Conservation (phyloP, 352 stramenopile genomes). For the Globisporangium acanthophoron region DNA sequence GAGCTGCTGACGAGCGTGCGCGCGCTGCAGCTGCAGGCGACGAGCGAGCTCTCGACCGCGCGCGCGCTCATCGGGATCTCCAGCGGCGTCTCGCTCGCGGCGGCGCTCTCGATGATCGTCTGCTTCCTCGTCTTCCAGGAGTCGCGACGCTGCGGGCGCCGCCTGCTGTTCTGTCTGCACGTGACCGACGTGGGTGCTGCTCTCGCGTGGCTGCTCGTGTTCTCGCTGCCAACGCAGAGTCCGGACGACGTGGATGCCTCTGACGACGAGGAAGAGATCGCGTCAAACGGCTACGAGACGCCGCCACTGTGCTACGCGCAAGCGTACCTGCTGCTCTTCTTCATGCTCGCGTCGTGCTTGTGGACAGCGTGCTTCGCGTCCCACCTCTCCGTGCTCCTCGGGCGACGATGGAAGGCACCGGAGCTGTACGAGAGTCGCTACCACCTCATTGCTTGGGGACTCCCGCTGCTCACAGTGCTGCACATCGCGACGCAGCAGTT, state of each 20-base stretch:
- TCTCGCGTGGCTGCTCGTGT: slow-evolving; percentile 47
- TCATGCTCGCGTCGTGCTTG: slow-evolving; percentile 54
- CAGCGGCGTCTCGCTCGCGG: slow-evolving; percentile 31
- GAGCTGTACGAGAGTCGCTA: slow-evolving; percentile 70
- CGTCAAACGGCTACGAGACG: background rate
- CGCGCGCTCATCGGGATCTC: slow-evolving; percentile 35
- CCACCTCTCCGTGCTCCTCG: slow-evolving; percentile 67
- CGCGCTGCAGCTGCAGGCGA: slow-evolving; percentile 3
- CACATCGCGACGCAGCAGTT: slow-evolving; percentile 42
- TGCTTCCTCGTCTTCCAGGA: slow-evolving; percentile 61
- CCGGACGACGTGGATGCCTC: background rate
- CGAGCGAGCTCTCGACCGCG: slow-evolving; percentile 32
- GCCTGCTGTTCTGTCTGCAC: slow-evolving; percentile 63
- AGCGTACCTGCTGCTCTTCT: slow-evolving; percentile 66
- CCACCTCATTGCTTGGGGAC: slow-evolving; percentile 60
- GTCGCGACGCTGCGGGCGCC: slow-evolving; percentile 52
- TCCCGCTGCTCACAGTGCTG: slow-evolving; percentile 35
- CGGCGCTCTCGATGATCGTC: slow-evolving; percentile 43
- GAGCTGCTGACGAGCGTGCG: slow-evolving; percentile 4
- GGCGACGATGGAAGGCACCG: slow-evolving; percentile 34
- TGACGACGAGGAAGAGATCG: background rate
- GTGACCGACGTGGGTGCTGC: slow-evolving; percentile 41
- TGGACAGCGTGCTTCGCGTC: slow-evolving; percentile 79
- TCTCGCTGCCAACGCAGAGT: slow-evolving; percentile 22
- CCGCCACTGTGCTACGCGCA: slow-evolving; percentile 14